Evolutionary conservation across 306 rosid genomes (phyloP), one percentile per base, ranked within the genome.

Genomic region (Vicia faba): DNA sequence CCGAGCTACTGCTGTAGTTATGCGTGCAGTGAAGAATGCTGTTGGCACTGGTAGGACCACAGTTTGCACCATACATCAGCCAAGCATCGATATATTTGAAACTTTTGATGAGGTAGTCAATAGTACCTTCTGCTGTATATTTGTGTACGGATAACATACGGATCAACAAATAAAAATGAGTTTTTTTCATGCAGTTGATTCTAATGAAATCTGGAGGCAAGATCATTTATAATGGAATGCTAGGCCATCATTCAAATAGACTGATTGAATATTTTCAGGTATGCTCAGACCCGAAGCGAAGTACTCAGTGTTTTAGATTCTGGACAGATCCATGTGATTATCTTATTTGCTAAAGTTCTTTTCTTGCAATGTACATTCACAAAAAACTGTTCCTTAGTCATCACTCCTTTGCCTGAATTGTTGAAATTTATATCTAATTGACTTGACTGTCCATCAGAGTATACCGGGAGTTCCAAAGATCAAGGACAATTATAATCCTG

Each of bases 21-120:
- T 89, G 85, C 88, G 96, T 67, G 90, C 96, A 70, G 96, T 86
- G 83, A 89, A 84, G 82, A 89, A 84, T 75, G 85, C 86, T 23
- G 88, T 83, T 23, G 76, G 72, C 64, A 86, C 96, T 2, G 96
- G 96, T 39, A 84, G 96, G 76, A 84, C 96, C 14, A 84, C 79
- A 0, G 90, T 89, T 75, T 89, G 96, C 84, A 89, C 96, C 39
- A 86, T 89, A 66, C 90, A 89, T 71, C 96, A 89, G 61, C 92
- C 92, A 70, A 89, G 96, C 75, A 89, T 86, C 7, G 92, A 82
- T 71, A 84, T 89, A 66, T 89, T 89, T 39, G 96, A 89, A 75
- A 81, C 88, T 69, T 89, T 89, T 53, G 90, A 89, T 76, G 96
- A 89, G 92, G 96, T 89, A 86, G 39, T 53, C 23, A 44, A 73